A percentile compares a stretch with the other conserved stretches of the same genome.
Conservation (phyloP, 768 basidiomycete species). For the Suillus discolor region DNA sequence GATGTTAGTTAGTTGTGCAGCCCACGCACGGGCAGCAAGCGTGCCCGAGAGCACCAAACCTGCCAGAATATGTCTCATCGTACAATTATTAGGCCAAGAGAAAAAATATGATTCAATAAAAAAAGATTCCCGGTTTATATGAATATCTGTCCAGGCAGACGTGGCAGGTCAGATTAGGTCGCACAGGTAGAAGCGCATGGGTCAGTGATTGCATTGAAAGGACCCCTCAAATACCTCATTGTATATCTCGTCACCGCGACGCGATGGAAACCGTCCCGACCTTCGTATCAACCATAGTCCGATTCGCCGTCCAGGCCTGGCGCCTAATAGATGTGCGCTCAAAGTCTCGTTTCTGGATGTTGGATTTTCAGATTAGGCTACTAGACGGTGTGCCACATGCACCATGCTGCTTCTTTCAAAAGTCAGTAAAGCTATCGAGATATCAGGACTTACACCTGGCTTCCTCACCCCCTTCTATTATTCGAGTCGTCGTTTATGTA, state of each 20-base stretch:
- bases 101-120: neutral
- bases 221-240: neutral
- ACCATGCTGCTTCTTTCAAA: neutral
- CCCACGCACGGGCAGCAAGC: constrained; percentile 21
- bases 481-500: neutral
- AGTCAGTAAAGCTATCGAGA: neutral
- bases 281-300: neutral
- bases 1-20: constrained; percentile 44
- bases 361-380: no score
- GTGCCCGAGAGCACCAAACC: constrained; percentile 17
- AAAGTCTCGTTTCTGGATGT: no score
- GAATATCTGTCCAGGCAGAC: neutral
- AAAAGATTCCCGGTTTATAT: neutral
- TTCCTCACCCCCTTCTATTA: neutral
- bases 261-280: neutral
- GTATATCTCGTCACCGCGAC: neutral
- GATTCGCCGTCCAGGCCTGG: neutral
- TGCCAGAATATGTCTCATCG: constrained; percentile 23
- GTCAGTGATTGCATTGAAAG: neutral
- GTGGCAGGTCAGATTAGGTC: neutral
- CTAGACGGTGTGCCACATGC: neutral
- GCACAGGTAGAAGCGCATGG: neutral
- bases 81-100: neutral
- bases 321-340: neutral
- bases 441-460: neutral